phyloP scores from a whole-genome alignment of 495 filamentous ascomycete genomes.

The Glarea lozoyensis region DNA sequence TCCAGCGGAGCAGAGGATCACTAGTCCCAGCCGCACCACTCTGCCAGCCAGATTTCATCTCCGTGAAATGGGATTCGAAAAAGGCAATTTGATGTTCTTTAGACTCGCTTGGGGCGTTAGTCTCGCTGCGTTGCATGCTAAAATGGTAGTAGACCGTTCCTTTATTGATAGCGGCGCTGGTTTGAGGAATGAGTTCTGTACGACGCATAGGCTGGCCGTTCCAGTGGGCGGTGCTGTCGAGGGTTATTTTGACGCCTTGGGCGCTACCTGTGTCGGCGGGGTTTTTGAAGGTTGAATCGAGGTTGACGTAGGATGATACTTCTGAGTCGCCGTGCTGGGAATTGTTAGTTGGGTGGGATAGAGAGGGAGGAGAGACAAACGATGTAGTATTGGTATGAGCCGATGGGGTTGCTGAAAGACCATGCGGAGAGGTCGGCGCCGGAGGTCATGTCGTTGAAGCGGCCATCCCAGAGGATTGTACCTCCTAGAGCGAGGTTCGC shows the following conservation, averaged over 20 bases:
- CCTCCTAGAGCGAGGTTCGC: too few species aligned
- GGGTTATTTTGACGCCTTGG: conserved; percentile 61
- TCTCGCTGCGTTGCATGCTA: not conserved
- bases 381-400: conserved; percentile 67
- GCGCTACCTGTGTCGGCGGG: conserved; percentile 51
- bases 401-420: conserved; percentile 58
- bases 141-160: conserved; percentile 51
- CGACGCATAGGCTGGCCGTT: conserved; percentile 51
- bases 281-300: conserved; percentile 51
- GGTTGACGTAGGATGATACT: conserved; percentile 44
- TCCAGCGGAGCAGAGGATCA: not conserved
- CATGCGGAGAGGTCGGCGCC: conserved; percentile 44
- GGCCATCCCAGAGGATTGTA: conserved; percentile 49
- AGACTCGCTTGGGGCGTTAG: not conserved
- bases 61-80: conserved; percentile 5
- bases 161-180: conserved; percentile 47
- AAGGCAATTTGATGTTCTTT: conserved; percentile 3
- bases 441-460: conserved; percentile 47
- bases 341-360: conserved; percentile 21
- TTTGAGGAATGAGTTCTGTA: conserved; percentile 62
- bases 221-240: conserved; percentile 56
- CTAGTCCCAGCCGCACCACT: not conserved
- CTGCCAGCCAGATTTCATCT: conserved; percentile 1
- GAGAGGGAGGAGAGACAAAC: conserved; percentile 9
- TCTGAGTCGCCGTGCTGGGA: conserved; percentile 36